phyloP scores from a whole-genome alignment of 305 asterid species.

The Petunia hybrid region DNA sequence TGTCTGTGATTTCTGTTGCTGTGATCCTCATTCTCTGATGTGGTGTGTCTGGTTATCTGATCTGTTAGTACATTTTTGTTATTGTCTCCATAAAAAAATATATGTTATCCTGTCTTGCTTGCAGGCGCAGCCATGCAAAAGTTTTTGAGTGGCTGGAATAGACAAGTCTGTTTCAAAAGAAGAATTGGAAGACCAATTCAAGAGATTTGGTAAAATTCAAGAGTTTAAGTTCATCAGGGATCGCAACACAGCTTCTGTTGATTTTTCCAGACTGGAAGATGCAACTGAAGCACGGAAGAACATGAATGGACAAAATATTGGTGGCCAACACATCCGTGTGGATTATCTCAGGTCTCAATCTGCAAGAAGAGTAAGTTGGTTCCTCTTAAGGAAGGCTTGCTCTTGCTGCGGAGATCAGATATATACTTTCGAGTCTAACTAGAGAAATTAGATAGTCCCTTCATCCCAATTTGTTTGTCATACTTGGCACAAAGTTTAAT shows the following conservation, averaged over 20 bases:
- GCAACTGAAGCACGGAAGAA: slow-evolving; percentile 74
- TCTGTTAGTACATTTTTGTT: too few relatives aligned
- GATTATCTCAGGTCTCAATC: slow-evolving; percentile 87
- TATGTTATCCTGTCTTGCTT: slow-evolving; percentile 28
- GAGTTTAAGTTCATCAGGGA: slow-evolving; percentile 81
- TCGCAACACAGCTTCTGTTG: slow-evolving; percentile 78
- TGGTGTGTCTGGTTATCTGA: too few relatives aligned
- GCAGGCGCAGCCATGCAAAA: slow-evolving; percentile 93
- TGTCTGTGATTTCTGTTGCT: too few relatives aligned
- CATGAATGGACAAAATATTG: slow-evolving; percentile 73
- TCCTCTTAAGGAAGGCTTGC: too few relatives aligned
- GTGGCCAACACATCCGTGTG: slow-evolving; percentile 81
- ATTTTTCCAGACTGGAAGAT: slow-evolving; percentile 73
- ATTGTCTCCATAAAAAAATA: too few relatives aligned
- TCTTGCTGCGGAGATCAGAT: too few relatives aligned
- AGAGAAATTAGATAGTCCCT: neutral
- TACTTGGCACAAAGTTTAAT: too few relatives aligned
- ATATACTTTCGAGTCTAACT: too few relatives aligned
- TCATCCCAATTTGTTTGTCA: too few relatives aligned
- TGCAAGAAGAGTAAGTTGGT: slow-evolving; percentile 74
- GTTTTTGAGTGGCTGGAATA: slow-evolving; percentile 91
- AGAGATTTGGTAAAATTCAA: slow-evolving; percentile 74
- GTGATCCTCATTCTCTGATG: too few relatives aligned
- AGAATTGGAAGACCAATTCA: slow-evolving; percentile 81
- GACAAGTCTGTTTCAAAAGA: slow-evolving; percentile 73